phyloP scores from a whole-genome alignment of 306 rosid genomes.

The Calophaca sinica region DNA sequence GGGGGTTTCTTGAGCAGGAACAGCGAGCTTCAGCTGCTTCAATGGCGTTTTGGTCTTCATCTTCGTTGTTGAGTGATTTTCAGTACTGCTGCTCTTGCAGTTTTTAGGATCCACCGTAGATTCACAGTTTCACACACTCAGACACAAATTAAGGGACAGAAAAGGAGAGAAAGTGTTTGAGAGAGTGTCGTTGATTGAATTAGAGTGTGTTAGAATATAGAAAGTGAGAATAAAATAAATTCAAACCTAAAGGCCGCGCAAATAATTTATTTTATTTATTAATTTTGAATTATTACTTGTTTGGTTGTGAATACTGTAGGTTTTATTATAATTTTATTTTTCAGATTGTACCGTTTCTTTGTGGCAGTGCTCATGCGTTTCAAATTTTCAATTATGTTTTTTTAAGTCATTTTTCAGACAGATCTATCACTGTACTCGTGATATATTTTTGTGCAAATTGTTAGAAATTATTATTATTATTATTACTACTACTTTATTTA shows the following conservation, averaged over 20 bases:
- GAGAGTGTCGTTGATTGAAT: background rate
- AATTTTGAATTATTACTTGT: background rate
- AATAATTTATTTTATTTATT: no score
- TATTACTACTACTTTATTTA: no score
- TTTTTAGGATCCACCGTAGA: background rate
- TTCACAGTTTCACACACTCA: background rate
- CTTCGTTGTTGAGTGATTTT: background rate
- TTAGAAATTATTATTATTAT: no score
- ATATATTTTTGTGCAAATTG: no score
- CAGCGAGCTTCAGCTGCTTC: conserved; percentile 88
- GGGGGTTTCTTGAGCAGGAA: conserved; percentile 83
- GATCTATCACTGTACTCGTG: no score
- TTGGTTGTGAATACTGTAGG: background rate
- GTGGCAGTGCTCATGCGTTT: background rate
- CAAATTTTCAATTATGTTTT: background rate
- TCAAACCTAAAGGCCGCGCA: conserved; percentile 42
- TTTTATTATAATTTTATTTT: no score
- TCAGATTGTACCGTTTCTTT: background rate
- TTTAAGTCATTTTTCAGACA: no score
- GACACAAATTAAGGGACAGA: no score
- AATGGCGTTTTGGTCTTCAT: conserved; percentile 91
- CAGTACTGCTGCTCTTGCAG: background rate
- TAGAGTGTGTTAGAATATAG: conserved; percentile 9
- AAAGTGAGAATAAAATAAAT: conserved; percentile 13
- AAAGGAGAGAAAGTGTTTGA: conserved; percentile 24